Evolutionary conservation across 352 stramenopile genomes (phyloP).

Genomic region (Phytophthora quininea): DNA sequence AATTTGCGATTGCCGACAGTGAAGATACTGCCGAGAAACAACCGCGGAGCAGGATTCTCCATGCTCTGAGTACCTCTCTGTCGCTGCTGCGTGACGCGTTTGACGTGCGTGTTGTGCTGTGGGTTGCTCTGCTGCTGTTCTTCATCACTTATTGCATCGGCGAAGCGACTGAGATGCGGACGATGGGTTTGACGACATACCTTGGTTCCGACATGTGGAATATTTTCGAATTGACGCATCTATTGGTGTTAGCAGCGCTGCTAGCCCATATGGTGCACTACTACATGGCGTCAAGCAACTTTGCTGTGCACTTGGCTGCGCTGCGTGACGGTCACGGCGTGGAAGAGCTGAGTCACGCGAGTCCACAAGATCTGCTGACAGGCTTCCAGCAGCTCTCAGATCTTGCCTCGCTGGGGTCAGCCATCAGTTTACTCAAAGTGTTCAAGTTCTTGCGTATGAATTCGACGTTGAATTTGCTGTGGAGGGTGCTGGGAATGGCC

Average conservation of each 20-base stretch:
- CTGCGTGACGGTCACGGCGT: constrained; percentile 41
- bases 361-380: constrained; percentile 64
- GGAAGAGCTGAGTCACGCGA: constrained; percentile 67
- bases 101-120: constrained; percentile 71
- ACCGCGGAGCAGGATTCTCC: constrained; percentile 24
- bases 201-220: constrained; percentile 89
- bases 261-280: constrained; percentile 75
- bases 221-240: constrained; percentile 83
- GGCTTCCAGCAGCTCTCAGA: constrained; percentile 81
- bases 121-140: constrained; percentile 70
- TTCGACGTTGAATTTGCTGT: constrained; percentile 86
- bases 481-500: constrained; percentile 84
- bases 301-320: constrained; percentile 49
- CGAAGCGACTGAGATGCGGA: constrained; percentile 78
- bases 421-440: constrained; percentile 85
- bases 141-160: constrained; percentile 84
- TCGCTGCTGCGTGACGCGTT: constrained; percentile 38
- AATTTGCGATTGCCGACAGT: constrained; percentile 27
- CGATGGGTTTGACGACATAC: constrained; percentile 78
- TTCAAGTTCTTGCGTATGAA: constrained; percentile 93
- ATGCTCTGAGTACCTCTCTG: constrained; percentile 19
- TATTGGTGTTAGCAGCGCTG: constrained; percentile 64
- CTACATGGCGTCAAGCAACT: constrained; percentile 64
- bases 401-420: constrained; percentile 71
- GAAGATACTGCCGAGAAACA: neutral